Conservation (phyloP, 306 rosid species). For the Quercus mongolica region DNA sequence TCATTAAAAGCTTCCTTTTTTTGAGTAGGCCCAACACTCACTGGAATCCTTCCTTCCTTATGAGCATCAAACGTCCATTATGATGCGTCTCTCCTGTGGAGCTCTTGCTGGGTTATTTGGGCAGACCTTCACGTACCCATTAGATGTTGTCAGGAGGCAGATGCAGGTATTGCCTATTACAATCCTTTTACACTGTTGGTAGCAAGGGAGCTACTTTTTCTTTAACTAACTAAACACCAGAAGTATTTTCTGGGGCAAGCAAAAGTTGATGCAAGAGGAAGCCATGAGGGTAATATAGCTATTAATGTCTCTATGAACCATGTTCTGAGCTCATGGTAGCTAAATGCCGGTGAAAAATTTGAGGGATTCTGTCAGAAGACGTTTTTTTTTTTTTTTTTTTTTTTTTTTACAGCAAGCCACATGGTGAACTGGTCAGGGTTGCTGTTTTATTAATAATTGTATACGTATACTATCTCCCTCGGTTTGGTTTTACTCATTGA, state of each 20-base stretch:
- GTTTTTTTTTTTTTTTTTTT: not conserved
- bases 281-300: not conserved
- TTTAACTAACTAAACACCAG: not conserved
- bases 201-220: not conserved
- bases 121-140: constrained; percentile 90
- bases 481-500: not conserved
- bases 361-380: not conserved
- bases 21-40: constrained; percentile 76
- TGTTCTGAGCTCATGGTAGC: not conserved
- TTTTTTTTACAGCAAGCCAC: not conserved
- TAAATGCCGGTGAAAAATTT: not conserved
- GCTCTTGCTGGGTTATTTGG: constrained; percentile 96
- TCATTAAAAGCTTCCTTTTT: not conserved
- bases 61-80: constrained; percentile 75
- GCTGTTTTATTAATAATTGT: not conserved
- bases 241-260: not conserved
- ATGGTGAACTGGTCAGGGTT: not conserved
- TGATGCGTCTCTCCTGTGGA: constrained; percentile 86
- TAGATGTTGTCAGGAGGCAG: constrained; percentile 96
- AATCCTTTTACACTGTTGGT: no score
- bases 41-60: constrained; percentile 92
- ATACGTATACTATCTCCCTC: not conserved
- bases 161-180: constrained; percentile 63
- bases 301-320: not conserved
- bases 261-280: not conserved